Percentiles rank a stretch among this genome's conserved stretches.
phyloP scores from a whole-genome alignment of 1,284 basidiomycete species.

The Grifola frondosa region DNA sequence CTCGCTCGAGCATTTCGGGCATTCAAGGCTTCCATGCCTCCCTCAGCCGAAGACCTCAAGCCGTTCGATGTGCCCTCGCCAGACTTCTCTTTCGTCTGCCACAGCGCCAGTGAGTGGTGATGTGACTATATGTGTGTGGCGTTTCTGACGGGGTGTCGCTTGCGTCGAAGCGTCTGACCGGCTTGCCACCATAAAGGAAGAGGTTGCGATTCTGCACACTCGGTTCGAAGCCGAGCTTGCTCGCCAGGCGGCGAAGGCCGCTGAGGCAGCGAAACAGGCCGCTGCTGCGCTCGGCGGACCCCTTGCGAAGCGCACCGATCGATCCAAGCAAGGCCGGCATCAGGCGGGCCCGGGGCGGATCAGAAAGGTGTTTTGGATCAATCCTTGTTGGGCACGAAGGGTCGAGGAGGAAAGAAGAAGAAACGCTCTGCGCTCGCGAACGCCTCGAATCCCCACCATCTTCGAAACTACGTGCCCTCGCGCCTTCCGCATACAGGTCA shows the following conservation, averaged over 20 bases:
- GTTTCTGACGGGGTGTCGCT: constrained; percentile 9
- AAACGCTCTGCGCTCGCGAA: constrained; percentile 83
- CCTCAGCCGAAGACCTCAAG: constrained; percentile 2
- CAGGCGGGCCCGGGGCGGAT: constrained; percentile 25
- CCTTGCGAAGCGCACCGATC: constrained; percentile 40
- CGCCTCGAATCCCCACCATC: constrained; percentile 87
- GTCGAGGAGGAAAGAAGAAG: constrained; percentile 72
- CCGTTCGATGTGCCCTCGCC: constrained; percentile 39
- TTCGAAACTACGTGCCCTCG: constrained; percentile 84
- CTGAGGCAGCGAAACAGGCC: constrained; percentile 50
- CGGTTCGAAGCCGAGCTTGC: constrained; percentile 72
- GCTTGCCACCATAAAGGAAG: constrained; percentile 61
- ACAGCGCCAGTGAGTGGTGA: constrained; percentile 65
- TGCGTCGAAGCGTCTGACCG: constrained; percentile 61
- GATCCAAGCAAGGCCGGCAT: constrained; percentile 38
- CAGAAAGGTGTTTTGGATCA: constrained; percentile 39
- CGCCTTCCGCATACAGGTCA: constrained; percentile 62
- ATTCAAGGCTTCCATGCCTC: constrained; percentile 15
- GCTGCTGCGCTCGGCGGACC: constrained; percentile 29
- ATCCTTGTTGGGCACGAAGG: constrained; percentile 35
- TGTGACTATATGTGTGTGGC: constrained; percentile 23
- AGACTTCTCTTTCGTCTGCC: constrained; percentile 59
- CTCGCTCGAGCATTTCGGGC: constrained; percentile 29
- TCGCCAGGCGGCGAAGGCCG: constrained; percentile 61
- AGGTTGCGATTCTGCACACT: constrained; percentile 59